phyloP scores from a whole-genome alignment of 2,329 filamentous ascomycete species.

The Fusarium udum region DNA sequence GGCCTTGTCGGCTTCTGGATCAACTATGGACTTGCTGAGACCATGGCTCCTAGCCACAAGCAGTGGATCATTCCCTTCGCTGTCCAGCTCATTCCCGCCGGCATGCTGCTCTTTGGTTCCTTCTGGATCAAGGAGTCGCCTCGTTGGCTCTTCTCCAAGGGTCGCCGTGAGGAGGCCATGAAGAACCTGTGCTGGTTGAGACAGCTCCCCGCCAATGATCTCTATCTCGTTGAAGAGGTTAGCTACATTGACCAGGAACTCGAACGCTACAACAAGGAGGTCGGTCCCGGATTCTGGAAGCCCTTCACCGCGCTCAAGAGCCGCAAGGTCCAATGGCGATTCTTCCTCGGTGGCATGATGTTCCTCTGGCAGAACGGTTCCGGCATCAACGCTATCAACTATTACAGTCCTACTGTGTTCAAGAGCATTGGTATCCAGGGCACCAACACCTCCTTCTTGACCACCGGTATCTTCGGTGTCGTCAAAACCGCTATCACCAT shows the following conservation, averaged over 20 bases:
- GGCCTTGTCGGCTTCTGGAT: slow-evolving; percentile 72
- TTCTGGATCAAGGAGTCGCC: slow-evolving; percentile 72
- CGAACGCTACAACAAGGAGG: slow-evolving; percentile 69
- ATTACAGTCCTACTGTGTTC: slow-evolving; percentile 63
- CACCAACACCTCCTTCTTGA: slow-evolving; percentile 58
- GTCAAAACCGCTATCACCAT: slow-evolving; percentile 76
- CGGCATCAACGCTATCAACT: slow-evolving; percentile 83
- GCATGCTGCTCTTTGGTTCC: slow-evolving; percentile 66
- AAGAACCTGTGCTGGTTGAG: slow-evolving; percentile 71
- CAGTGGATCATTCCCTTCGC: slow-evolving; percentile 71
- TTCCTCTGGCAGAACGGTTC: slow-evolving; percentile 82
- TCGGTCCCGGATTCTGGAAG: slow-evolving; percentile 79
- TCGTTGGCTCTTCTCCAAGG: slow-evolving; percentile 73
- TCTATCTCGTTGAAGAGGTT: slow-evolving; percentile 79
- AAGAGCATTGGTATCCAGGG: slow-evolving; percentile 59
- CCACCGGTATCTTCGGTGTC: slow-evolving; percentile 80
- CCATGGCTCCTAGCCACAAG: slow-evolving; percentile 51
- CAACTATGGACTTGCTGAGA: slow-evolving; percentile 68
- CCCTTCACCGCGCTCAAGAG: slow-evolving; percentile 69
- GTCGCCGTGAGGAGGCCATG: slow-evolving; percentile 66
- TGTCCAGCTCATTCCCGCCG: slow-evolving; percentile 73
- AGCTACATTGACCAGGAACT: slow-evolving; percentile 75
- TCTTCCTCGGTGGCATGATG: slow-evolving; percentile 78
- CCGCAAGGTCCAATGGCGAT: slow-evolving; percentile 71
- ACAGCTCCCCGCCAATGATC: slow-evolving; percentile 62